A percentile compares a stretch with the other conserved stretches of the same genome.
phyloP scores from a whole-genome alignment of 257 asterid genomes.

The Forsythia suspensa region DNA sequence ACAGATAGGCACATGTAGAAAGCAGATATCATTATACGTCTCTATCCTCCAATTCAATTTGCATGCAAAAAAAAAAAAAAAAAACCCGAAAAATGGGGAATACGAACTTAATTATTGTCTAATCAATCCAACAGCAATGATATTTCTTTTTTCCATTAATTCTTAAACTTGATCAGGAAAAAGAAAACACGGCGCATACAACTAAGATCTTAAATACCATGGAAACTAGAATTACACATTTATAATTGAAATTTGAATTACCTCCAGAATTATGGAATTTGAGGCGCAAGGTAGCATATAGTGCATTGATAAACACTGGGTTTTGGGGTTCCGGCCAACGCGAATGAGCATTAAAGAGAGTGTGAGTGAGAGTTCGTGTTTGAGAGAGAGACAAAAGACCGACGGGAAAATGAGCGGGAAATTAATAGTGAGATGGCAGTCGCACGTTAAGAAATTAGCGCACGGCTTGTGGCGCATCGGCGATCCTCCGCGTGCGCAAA shows the following conservation, averaged over 20 bases:
- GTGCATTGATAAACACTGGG: constrained; percentile 33
- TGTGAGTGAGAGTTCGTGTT: background rate
- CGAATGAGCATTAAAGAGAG: constrained; percentile 11
- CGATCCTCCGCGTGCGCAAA: constrained; percentile 32
- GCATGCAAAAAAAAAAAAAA: background rate
- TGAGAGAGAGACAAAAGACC: constrained; percentile 13
- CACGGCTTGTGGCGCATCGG: constrained; percentile 18
- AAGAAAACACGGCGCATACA: background rate
- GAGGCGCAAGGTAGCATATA: background rate
- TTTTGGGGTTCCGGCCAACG: constrained; percentile 32
- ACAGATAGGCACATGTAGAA: background rate
- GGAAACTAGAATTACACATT: background rate
- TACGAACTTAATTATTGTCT: background rate
- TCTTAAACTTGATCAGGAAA: background rate
- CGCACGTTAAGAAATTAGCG: constrained; percentile 41
- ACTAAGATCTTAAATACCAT: background rate
- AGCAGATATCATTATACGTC: background rate
- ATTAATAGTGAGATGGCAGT: constrained; percentile 25
- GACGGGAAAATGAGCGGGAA: constrained; percentile 24
- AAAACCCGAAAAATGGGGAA: background rate
- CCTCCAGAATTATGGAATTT: constrained; percentile 12
- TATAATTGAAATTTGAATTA: constrained; percentile 15
- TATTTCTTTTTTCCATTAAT: background rate
- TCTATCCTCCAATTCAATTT: background rate
- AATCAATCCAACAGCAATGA: background rate